Evolutionary conservation across 257 asterid species (phyloP).

Genomic region (Orobanche coerulescens): DNA sequence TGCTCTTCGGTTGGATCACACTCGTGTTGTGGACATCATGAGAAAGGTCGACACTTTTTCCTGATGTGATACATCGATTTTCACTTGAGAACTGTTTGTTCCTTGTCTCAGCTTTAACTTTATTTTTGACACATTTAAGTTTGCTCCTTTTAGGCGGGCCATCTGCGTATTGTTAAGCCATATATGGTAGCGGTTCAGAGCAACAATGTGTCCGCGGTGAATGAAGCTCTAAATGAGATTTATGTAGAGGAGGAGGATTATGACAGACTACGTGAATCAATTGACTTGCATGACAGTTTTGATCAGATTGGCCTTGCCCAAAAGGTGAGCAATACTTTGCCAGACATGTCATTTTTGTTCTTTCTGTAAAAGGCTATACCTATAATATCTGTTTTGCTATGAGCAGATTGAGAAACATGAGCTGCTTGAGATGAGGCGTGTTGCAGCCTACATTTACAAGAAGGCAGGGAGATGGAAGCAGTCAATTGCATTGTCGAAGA

Average conservation of each 20-base stretch:
- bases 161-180: conserved; percentile 82
- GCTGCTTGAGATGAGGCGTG: conserved; percentile 97
- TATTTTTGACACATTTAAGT: conserved; percentile 14
- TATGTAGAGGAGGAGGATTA: conserved; percentile 93
- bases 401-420: conserved; percentile 90
- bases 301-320: conserved; percentile 96
- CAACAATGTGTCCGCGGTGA: conserved; percentile 85
- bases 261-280: conserved; percentile 85
- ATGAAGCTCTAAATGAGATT: conserved; percentile 86
- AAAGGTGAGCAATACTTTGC: conserved; percentile 38
- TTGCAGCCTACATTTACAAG: conserved; percentile 91
- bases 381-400: conserved; percentile 2
- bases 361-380: neutral
- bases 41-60: conserved; percentile 48
- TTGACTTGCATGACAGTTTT: conserved; percentile 75
- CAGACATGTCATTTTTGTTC: neutral
- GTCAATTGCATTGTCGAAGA: conserved; percentile 91
- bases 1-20: conserved; percentile 90
- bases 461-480: conserved; percentile 98
- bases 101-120: neutral
- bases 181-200: conserved; percentile 97
- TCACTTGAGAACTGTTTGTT: conserved; percentile 1
- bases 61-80: neutral
- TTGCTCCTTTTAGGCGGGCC: conserved; percentile 61
- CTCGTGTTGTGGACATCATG: conserved; percentile 93